Percentiles rank a stretch among this genome's conserved stretches.
phyloP scores from a whole-genome alignment of 352 stramenopile species.

The Phytophthora hybrid region DNA sequence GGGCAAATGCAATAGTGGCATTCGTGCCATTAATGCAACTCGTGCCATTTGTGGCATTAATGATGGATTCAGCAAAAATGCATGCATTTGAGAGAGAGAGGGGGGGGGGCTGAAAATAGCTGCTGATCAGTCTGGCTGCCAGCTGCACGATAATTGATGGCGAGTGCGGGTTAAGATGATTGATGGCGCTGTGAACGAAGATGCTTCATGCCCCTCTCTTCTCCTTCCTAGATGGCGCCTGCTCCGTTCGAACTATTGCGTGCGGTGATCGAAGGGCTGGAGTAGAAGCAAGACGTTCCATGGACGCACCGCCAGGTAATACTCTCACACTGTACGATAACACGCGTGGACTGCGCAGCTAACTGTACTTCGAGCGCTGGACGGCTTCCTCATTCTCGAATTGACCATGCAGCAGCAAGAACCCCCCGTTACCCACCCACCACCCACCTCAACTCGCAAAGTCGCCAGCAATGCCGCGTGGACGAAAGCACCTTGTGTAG shows the following conservation, averaged over 20 bases:
- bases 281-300: neutral
- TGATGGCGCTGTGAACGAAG: neutral
- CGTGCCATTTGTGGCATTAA: slow-evolving; percentile 8
- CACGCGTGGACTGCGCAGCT: neutral
- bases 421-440: neutral
- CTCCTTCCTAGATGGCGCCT: neutral
- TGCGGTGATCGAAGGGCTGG: neutral
- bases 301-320: neutral
- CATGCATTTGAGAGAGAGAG: slow-evolving; percentile 7
- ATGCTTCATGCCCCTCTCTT: neutral
- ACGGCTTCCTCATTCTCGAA: slow-evolving; percentile 4
- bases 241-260: neutral
- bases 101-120: neutral
- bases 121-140: slow-evolving; percentile 2
- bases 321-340: neutral
- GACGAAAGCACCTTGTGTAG: neutral
- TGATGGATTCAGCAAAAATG: slow-evolving; percentile 1
- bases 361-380: neutral
- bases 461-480: neutral
- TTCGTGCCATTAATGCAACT: slow-evolving; percentile 7
- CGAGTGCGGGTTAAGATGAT: neutral
- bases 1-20: slow-evolving; percentile 35
- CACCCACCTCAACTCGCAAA: too few species aligned
- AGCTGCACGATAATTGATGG: slow-evolving; percentile 1
- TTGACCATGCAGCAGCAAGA: neutral